These are phyloP conservation scores for Spiromastix sp. DNA, from an alignment of 2,329 filamentous ascomycete genomes.

Conservation along the genomic window DNA sequence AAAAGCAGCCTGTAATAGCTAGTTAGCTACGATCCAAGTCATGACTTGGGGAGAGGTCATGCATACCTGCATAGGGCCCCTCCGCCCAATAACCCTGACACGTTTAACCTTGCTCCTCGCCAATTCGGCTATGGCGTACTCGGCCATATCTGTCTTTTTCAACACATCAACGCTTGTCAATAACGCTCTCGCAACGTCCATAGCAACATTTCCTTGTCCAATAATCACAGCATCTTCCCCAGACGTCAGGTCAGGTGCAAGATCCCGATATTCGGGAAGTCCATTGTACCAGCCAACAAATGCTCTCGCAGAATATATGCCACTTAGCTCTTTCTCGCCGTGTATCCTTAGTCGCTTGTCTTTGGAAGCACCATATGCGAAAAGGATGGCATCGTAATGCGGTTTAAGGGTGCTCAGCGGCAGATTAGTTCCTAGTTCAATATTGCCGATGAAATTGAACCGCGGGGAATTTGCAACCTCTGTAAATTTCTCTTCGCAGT, in stretches of 20 bases:
- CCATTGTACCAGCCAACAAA: conserved; percentile 99
- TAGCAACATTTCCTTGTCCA: conserved; percentile 90
- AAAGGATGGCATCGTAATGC: conserved; percentile 85
- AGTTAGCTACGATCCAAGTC: conserved; percentile 2
- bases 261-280: conserved; percentile 64
- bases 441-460: conserved; percentile 88
- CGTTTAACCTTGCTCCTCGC: conserved; percentile 62
- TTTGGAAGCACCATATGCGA: conserved; percentile 83
- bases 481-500: conserved; percentile 87
- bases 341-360: conserved; percentile 70
- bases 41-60: neutral
- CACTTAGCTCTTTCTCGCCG: conserved; percentile 60
- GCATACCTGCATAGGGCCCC: conserved; percentile 74
- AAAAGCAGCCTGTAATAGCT: conserved; percentile 61
- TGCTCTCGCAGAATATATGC: conserved; percentile 77
- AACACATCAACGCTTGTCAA: conserved; percentile 65
- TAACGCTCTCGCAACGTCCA: conserved; percentile 85
- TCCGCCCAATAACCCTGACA: conserved; percentile 77
- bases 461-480: conserved; percentile 72
- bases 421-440: conserved; percentile 62
- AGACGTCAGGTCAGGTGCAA: conserved; percentile 61
- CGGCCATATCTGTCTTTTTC: conserved; percentile 77
- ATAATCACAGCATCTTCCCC: conserved; percentile 80
- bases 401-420: conserved; percentile 59
- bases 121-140: conserved; percentile 66